phyloP scores from a whole-genome alignment of 2,329 filamentous ascomycete species.

The Arachnomyces sp. region DNA sequence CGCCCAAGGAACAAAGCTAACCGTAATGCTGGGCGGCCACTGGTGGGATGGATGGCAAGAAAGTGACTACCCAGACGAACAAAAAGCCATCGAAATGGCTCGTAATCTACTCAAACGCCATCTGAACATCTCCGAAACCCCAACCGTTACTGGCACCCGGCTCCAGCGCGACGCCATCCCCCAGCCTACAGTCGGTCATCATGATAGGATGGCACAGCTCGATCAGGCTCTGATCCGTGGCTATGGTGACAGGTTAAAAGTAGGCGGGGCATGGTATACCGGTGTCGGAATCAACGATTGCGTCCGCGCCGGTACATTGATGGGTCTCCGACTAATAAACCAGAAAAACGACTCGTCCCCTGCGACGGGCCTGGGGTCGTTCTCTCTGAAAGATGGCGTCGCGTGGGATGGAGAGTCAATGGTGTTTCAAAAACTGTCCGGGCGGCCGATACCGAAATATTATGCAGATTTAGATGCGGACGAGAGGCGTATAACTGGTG shows the following conservation, averaged over 20 bases:
- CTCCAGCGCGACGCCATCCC: constrained; percentile 70
- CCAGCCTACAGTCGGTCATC: constrained; percentile 78
- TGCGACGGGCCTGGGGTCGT: no score
- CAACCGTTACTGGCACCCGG: constrained; percentile 53
- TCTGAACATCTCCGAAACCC: constrained; percentile 58
- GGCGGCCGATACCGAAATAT: no score
- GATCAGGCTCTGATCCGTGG: constrained; percentile 46
- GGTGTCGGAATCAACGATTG: constrained; percentile 47
- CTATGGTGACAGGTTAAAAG: constrained; percentile 57
- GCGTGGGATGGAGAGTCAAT: no score
- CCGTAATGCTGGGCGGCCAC: constrained; percentile 90
- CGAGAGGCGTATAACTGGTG: no score
- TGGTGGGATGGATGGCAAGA: constrained; percentile 63
- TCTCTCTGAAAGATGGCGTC: no score
- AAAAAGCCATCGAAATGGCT: constrained; percentile 63
- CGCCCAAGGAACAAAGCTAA: constrained; percentile 67
- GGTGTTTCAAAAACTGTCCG: no score
- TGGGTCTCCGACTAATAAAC: no score
- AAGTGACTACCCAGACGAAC: constrained; percentile 51
- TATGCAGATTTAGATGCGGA: no score
- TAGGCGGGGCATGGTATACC: constrained; percentile 49
- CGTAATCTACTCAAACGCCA: constrained; percentile 62
- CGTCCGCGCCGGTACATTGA: constrained; percentile 48
- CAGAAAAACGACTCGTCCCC: no score
- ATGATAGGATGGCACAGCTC: constrained; percentile 50